Evolutionary conservation across 2,329 filamentous ascomycete species (phyloP).

Genomic region (Fusarium palustre): DNA sequence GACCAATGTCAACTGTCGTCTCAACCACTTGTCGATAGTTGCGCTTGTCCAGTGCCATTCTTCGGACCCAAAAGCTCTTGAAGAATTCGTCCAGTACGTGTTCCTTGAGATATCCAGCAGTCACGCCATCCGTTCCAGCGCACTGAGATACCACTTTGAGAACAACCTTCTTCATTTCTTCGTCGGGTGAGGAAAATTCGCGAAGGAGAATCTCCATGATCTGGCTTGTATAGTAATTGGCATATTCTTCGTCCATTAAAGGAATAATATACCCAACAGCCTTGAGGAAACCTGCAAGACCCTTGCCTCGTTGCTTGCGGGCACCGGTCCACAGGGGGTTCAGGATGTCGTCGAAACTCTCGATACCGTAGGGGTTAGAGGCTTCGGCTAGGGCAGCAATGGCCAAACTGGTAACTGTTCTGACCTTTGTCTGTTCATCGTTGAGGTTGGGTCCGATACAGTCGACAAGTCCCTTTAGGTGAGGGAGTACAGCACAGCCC

Average conservation of each 20-base stretch:
- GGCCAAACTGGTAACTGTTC: conserved; percentile 94
- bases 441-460: conserved; percentile 96
- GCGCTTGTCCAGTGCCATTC: conserved; percentile 96
- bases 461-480: conserved; percentile 94
- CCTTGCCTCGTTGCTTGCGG: conserved; percentile 95
- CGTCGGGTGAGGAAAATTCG: conserved; percentile 96
- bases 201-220: conserved; percentile 98
- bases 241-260: conserved; percentile 99
- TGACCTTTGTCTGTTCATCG: conserved; percentile 97
- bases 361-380: conserved; percentile 97
- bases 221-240: conserved; percentile 98
- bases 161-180: conserved; percentile 99
- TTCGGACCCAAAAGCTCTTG: conserved; percentile 97
- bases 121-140: conserved; percentile 93
- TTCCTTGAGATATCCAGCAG: conserved; percentile 93
- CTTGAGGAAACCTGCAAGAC: conserved; percentile 94
- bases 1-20: conserved; percentile 94
- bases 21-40: conserved; percentile 99
- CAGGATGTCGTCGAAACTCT: conserved; percentile 97
- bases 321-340: conserved; percentile 98
- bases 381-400: conserved; percentile 96
- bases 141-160: conserved; percentile 97
- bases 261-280: conserved; percentile 98
- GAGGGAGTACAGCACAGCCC: conserved; percentile 95
- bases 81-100: conserved; percentile 97